phyloP scores from a whole-genome alignment of 2,329 filamentous ascomycete species.

The Neobulgaria alba region DNA sequence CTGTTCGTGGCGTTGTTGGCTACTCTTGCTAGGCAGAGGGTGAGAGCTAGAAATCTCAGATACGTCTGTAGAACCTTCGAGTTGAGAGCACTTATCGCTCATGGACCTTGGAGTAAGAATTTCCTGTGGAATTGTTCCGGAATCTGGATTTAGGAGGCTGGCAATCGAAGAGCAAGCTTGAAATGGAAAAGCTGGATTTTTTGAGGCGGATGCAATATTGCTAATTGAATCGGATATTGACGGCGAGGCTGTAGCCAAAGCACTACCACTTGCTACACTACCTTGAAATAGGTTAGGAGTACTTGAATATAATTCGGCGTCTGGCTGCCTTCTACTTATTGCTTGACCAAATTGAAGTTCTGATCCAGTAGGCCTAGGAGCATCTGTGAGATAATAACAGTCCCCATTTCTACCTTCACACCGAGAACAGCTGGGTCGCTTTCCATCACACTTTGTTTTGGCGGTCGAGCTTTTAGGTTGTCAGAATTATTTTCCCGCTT shows the following conservation, averaged over 20 bases:
- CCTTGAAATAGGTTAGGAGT: no score
- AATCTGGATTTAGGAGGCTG: not conserved
- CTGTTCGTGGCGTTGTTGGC: not conserved
- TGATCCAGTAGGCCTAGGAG: no score
- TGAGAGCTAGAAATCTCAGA: not conserved
- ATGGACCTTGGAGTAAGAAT: not conserved
- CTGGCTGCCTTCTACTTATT: no score
- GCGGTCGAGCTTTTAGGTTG: slow-evolving; percentile 22
- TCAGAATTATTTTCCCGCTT: slow-evolving; percentile 23
- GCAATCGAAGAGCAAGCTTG: not conserved
- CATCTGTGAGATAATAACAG: slow-evolving; percentile 20
- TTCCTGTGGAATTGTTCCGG: not conserved
- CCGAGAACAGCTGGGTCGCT: slow-evolving; percentile 21
- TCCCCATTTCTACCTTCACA: slow-evolving; percentile 15
- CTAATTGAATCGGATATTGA: not conserved
- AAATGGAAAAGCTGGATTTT: no score
- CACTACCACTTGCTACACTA: no score
- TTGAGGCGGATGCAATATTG: no score
- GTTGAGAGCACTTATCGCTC: no score
- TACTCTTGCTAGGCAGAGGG: not conserved
- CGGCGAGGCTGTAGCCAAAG: not conserved
- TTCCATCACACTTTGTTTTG: slow-evolving; percentile 25
- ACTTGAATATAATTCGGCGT: no score
- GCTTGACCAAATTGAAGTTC: not conserved
- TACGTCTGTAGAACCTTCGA: not conserved